Evolutionary conservation across 75 land plant genomes (phyloP), one percentile per base, ranked within the genome.

Genomic region (Pinus tabuliformis): DNA sequence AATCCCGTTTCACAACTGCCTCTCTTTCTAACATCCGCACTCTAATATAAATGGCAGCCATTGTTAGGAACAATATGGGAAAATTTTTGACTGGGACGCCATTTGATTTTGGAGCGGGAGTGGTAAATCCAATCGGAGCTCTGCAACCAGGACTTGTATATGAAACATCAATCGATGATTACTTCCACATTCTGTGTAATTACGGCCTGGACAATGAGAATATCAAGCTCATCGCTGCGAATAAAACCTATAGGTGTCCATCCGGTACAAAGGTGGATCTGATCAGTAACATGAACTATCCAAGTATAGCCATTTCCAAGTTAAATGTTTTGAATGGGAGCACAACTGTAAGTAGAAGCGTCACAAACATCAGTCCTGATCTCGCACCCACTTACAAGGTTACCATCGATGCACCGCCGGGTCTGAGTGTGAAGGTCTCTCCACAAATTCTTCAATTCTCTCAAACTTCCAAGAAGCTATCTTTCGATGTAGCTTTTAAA

Each of bases 101-200:
- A 20, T 89, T 92, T 61, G 91, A 86, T 61, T 76, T 75, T 57
- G 94, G 96, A n/a, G 75, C 87, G 45, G 96, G 94, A 13, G 85
- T 91, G 78, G 76, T 93, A 26, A 82, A 78, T 62, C 86, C 89
- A 16, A 60, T 77, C 3, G 81, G 57, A 18, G 81, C 90, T 42
- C 45, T 86, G 12, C 63, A 89, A 57, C 96, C 94, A 24, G 92
- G 96, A 2, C 85, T 93, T 15, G 75, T 93, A 6, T 93, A 91
- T 60, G 92, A 89, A 57, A 78, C 78, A 20, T 75, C 65, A 14
- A 66, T 59, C 3, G 54, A 68, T 12, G 94, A 93, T 15, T 91
- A 89, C 79, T 45, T 82, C 37, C 81, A 74, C 7, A 89, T 84
- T 64, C 85, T 93, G 26, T 93, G 96, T 81, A 76, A 85, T 73